These are phyloP conservation scores for Starmerella bacillaris DNA, from an alignment of 805 yeast species.

Conservation along the genomic window DNA sequence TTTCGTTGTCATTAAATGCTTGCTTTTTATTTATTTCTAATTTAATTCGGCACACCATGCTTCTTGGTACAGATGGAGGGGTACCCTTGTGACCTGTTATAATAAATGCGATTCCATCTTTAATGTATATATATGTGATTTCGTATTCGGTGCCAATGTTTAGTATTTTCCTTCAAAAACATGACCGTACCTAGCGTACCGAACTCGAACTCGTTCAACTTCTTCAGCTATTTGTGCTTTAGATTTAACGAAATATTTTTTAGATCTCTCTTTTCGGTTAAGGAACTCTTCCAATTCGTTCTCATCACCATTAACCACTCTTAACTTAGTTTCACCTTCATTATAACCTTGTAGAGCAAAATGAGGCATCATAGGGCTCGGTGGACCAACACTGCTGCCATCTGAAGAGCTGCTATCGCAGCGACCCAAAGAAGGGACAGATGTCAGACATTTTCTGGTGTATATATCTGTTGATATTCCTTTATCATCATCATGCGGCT, in stretches of 20 bases:
- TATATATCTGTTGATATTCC: conserved; percentile 9
- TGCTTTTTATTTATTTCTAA: too few species aligned
- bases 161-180: too few species aligned
- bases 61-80: too few species aligned
- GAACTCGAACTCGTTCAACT: conserved; percentile 7
- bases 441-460: conserved; percentile 13
- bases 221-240: conserved; percentile 16
- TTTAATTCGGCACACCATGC: too few species aligned
- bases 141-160: too few species aligned
- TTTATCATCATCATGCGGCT: too few species aligned
- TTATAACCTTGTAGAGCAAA: conserved; percentile 14
- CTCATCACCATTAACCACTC: conserved; percentile 12
- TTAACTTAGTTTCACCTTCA: conserved; percentile 11
- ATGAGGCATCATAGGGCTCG: conserved; percentile 2
- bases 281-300: background rate
- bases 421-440: background rate
- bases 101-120: too few species aligned
- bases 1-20: too few species aligned
- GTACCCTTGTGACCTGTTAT: too few species aligned
- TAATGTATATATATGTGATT: too few species aligned
- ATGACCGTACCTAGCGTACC: conserved; percentile 15
- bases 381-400: conserved; percentile 3
- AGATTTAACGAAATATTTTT: conserved; percentile 12
- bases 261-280: background rate
- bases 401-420: background rate